These are phyloP conservation scores for Mortierella sp. DNA, from an alignment of 371 early-diverging fungal species.

Conservation along the genomic window DNA sequence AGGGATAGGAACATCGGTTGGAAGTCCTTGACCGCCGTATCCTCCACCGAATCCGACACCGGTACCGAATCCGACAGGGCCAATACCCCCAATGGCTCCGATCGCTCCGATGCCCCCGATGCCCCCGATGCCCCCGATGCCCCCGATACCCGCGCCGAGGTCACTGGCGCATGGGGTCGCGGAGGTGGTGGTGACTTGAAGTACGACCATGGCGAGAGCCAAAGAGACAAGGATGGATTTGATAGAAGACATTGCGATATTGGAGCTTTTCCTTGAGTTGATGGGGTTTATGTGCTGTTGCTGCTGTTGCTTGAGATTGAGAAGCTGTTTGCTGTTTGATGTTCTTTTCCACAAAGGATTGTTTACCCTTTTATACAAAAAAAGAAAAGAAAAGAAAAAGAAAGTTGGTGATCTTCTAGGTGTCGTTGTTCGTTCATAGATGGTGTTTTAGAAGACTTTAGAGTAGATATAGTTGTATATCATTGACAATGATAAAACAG, in stretches of 20 bases:
- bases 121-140: neutral
- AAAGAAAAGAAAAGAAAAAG: too few species aligned
- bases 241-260: neutral
- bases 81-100: neutral
- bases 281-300: too few species aligned
- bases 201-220: neutral
- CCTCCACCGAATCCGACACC: neutral
- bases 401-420: too few species aligned
- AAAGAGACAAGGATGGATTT: neutral
- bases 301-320: too few species aligned
- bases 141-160: neutral
- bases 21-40: neutral
- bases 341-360: too few species aligned
- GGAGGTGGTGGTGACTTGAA: neutral
- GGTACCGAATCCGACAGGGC: neutral
- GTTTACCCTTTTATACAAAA: too few species aligned
- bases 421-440: too few species aligned
- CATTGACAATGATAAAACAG: too few species aligned
- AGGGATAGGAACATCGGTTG: neutral
- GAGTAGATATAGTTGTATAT: too few species aligned
- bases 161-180: neutral
- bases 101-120: neutral
- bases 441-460: too few species aligned
- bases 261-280: neutral
- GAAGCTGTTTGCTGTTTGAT: too few species aligned